Evolutionary conservation across 1,284 basidiomycete genomes (phyloP), one percentile per base, ranked within the genome.

Genomic region (Ganoderma multipileum): DNA sequence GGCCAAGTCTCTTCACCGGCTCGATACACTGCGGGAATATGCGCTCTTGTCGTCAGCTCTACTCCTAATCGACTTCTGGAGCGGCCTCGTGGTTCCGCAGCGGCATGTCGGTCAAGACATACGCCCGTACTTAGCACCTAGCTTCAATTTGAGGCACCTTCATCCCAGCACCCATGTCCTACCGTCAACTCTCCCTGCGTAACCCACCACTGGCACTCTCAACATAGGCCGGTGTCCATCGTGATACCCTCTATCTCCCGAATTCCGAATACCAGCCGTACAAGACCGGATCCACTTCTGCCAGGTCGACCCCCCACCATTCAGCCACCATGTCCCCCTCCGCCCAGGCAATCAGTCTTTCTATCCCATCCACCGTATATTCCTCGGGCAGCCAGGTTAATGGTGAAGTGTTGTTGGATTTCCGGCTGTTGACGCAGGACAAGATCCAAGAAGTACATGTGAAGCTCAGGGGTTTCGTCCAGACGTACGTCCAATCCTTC

Each of bases 391-490:
- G 59, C 7, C 26, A 63, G 2, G 54, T 76, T 4, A 66, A 76
- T 42, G 75, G 76, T 26, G 69, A 71, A 8, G 73, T 76, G 2
- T 61, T 71, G 30, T 42, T 77, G 14, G 68, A 77, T 63, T 68
- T 75, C 23, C 68, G 64, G 12, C 55, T 41, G 6, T 54, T 76
- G 2, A 66, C 68, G 11, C 65, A 72, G n/a, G 73, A 75, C 28
- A 65, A 74, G 16, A 69, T 75, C 33, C 71, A 74, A n/a, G 71
- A 74, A 54, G 68, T 77, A 0, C 68, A 71, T 16, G 61, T 76
- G 20, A 75, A 74, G 58, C 70, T 77, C 36, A 68, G 71, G 8
- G 76, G 75, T n/a, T 42, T 50, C 20, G 47, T 72, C 20, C 33
- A 58, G 12, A 75, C 75, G 75, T 77, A 63, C 42, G 72, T 68